Percentiles rank a stretch among this genome's conserved stretches.
These are phyloP conservation scores for Graphilbum sp. DNA, from an alignment of 2,329 filamentous ascomycete genomes.

Conservation along the genomic window DNA sequence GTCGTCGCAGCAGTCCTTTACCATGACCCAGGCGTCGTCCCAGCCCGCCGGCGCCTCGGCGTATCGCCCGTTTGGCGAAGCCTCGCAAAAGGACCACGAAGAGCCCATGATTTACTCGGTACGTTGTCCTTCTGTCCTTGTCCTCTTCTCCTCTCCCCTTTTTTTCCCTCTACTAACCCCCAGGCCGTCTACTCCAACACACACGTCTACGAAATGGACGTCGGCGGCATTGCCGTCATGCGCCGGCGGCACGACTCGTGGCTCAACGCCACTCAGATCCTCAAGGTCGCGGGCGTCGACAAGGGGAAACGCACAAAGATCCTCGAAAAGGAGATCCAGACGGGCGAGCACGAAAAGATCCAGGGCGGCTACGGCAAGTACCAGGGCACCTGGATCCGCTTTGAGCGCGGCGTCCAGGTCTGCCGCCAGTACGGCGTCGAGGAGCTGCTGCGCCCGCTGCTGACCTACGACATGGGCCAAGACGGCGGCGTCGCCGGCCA, in stretches of 20 bases:
- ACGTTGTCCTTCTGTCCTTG: slow-evolving; percentile 14
- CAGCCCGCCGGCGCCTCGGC: slow-evolving; percentile 19
- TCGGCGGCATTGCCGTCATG: slow-evolving; percentile 89
- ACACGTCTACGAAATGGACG: slow-evolving; percentile 96
- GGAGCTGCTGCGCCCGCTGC: slow-evolving; percentile 54
- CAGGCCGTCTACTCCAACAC: slow-evolving; percentile 87
- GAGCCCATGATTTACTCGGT: slow-evolving; percentile 47
- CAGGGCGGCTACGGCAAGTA: slow-evolving; percentile 98
- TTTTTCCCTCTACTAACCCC: neutral
- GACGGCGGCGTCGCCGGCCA: slow-evolving; percentile 57
- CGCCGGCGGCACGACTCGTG: slow-evolving; percentile 86
- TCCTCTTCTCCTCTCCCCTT: neutral
- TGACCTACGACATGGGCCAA: slow-evolving; percentile 67
- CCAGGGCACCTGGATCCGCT: slow-evolving; percentile 96
- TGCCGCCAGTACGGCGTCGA: slow-evolving; percentile 69
- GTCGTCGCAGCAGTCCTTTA: slow-evolving; percentile 38
- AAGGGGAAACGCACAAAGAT: slow-evolving; percentile 98
- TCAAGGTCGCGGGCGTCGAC: slow-evolving; percentile 93
- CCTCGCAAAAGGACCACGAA: slow-evolving; percentile 18
- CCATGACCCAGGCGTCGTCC: slow-evolving; percentile 36
- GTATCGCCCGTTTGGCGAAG: slow-evolving; percentile 24
- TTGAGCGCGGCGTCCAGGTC: slow-evolving; percentile 80
- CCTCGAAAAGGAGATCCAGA: slow-evolving; percentile 92
- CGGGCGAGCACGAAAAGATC: slow-evolving; percentile 93
- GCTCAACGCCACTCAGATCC: slow-evolving; percentile 95